Evolutionary conservation across 768 basidiomycete genomes (phyloP).

Genomic region (Mycena haematopus): DNA sequence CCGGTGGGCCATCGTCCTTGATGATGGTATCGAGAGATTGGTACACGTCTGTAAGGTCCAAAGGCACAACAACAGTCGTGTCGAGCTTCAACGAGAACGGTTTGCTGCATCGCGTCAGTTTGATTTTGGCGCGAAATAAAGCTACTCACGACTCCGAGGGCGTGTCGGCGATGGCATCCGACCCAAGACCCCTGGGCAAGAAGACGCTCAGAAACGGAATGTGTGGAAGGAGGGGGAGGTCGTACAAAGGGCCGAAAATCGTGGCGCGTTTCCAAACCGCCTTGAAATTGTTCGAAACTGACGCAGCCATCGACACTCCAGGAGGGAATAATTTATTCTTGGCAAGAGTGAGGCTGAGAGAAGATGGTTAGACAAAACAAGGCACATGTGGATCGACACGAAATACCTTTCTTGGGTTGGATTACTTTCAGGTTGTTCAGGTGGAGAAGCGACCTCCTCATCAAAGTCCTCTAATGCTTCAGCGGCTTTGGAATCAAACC

Average conservation of each 20-base stretch:
- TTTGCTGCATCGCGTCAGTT: slow-evolving; percentile 12
- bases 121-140: not conserved
- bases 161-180: slow-evolving; percentile 30
- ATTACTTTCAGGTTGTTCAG: slow-evolving; percentile 20
- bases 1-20: slow-evolving; percentile 49
- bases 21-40: slow-evolving; percentile 47
- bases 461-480: slow-evolving; percentile 63
- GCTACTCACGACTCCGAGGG: slow-evolving; percentile 39
- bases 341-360: slow-evolving; percentile 46
- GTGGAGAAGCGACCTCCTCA: slow-evolving; percentile 31
- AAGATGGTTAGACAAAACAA: slow-evolving; percentile 8
- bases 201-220: slow-evolving; percentile 13
- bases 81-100: slow-evolving; percentile 58
- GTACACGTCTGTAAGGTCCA: slow-evolving; percentile 50
- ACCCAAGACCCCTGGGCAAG: slow-evolving; percentile 44
- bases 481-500: slow-evolving; percentile 44
- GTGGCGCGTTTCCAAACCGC: slow-evolving; percentile 57
- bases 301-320: slow-evolving; percentile 29
- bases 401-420: slow-evolving; percentile 37
- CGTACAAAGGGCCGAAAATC: slow-evolving; percentile 71
- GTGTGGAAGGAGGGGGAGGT: slow-evolving; percentile 24
- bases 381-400: not conserved
- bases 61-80: slow-evolving; percentile 55
- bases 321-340: slow-evolving; percentile 58
- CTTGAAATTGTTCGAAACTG: slow-evolving; percentile 16